Conservation (phyloP, 1,139 yeast genomes). For the Pneumocystis carinii region DNA sequence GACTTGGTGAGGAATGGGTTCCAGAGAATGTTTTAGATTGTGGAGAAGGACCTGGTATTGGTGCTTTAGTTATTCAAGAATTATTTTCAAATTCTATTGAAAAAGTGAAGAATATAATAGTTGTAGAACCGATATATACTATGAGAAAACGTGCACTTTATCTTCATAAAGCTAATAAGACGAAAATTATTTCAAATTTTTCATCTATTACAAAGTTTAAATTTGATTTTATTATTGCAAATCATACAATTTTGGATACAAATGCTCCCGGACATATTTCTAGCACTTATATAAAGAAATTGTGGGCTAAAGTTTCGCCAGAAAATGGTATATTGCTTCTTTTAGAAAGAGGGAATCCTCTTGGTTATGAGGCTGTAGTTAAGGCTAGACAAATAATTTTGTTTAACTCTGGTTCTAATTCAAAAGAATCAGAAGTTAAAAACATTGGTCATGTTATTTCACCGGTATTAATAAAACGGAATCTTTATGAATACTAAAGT, state of each 20-base stretch:
- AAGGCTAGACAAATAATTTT: constrained; percentile 80
- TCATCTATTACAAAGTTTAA: background rate
- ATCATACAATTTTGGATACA: background rate
- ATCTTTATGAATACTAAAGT: constrained; percentile 28
- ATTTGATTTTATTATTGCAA: background rate
- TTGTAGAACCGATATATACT: background rate
- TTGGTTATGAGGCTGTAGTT: constrained; percentile 78
- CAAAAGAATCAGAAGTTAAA: background rate
- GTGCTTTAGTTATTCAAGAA: constrained; percentile 76
- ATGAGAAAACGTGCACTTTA: background rate
- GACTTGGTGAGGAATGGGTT: constrained; percentile 37
- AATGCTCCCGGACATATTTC: background rate
- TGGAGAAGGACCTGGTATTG: constrained; percentile 88
- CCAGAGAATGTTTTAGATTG: constrained; percentile 62
- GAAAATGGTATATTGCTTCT: constrained; percentile 51
- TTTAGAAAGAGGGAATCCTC: constrained; percentile 77
- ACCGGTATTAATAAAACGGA: constrained; percentile 4
- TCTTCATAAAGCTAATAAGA: background rate
- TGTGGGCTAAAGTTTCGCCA: constrained; percentile 13
- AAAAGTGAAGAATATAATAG: background rate
- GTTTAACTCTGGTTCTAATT: constrained; percentile 48
- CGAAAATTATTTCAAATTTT: background rate
- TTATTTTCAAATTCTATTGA: constrained; percentile 6
- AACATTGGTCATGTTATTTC: constrained; percentile 3
- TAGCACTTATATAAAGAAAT: background rate